A percentile compares a stretch with the other conserved stretches of the same genome.
Evolutionary conservation across 805 yeast species (phyloP).

Genomic region (Maudiozyma barnettii): DNA sequence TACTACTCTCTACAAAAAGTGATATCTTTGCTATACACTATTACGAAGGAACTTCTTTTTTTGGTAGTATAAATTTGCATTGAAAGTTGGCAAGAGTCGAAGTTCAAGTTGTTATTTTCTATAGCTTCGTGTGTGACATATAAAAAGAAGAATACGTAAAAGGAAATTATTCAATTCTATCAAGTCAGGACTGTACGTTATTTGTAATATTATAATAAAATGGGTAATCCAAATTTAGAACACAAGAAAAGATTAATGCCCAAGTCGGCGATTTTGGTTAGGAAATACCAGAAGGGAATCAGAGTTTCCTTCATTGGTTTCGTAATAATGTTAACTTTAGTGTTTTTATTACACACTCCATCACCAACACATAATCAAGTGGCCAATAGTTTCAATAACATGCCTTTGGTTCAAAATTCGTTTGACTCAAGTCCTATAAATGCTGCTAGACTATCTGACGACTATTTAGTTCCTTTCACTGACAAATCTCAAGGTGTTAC

Average conservation of each 20-base stretch:
- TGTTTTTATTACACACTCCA: constrained; percentile 10
- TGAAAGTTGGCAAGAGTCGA: too few species aligned
- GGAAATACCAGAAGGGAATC: constrained; percentile 22
- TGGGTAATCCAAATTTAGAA: not conserved
- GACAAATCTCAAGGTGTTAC: constrained; percentile 24
- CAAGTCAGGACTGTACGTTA: too few species aligned
- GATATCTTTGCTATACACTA: too few species aligned
- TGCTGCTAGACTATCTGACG: constrained; percentile 2
- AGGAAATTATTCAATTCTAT: too few species aligned
- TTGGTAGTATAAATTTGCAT: too few species aligned
- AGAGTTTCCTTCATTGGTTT: constrained; percentile 19
- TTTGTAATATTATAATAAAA: not conserved
- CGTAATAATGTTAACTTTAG: constrained; percentile 12
- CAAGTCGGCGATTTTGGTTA: constrained; percentile 23
- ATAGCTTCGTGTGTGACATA: too few species aligned
- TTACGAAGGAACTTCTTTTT: too few species aligned
- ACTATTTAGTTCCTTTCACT: constrained; percentile 22
- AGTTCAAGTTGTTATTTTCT: too few species aligned
- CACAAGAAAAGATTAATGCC: constrained; percentile 24
- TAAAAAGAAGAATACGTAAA: too few species aligned
- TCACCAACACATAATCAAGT: constrained; percentile 1
- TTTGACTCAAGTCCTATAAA: constrained; percentile 1
- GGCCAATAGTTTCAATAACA: not conserved
- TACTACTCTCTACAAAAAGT: too few species aligned
- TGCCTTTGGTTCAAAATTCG: not conserved